Evolutionary conservation across 805 yeast species (phyloP), one percentile per base, ranked within the genome.

Genomic region (Teunomyces kruisii): DNA sequence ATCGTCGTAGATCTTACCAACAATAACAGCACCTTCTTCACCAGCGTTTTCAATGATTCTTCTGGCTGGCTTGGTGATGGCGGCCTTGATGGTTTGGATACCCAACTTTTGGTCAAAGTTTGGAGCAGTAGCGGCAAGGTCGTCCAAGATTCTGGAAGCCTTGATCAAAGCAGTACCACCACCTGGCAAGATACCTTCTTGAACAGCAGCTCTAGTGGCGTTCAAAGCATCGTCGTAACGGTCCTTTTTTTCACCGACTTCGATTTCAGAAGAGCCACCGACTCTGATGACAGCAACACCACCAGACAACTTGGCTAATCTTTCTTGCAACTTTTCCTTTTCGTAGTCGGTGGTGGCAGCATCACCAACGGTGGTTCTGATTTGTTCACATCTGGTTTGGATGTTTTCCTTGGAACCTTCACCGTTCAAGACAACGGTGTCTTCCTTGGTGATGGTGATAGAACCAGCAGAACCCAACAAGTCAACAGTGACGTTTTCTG

Each of bases 231-330:
- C 99, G 61, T 94, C 98, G 64, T 90, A 88, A 74, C 99, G 86
- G 70, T 94, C 99, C 79, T 94, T 94, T 94, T 94, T 94, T 79
- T 94, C 99, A 64, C 97, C 95, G 55, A 94, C 99, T 75, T 94
- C 98, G 55, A 94, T 87, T 75, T 94, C 98, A 16, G 96, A 86
- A 38, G 96, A 69, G 57, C 99, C 99, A 68, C 99, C 99, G 51
- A 92, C 98, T 77, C 87, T 88, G 62, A 94, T 79, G 53, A 94
- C 97, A 45, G 99, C 99, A 65, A 94, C 98, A 81, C 98, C 98
- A 49, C 97, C 97, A 39, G 96, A 86, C 55, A 94, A 79, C 76
- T 92, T 94, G 60, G 99, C 97, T 54, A 94, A 78, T 75, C 99
- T 86, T 78, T 92, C 97, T 75, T 89, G 97, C 62, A 92, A 79